Percentiles rank a stretch among this genome's conserved stretches.
Conservation (phyloP, 352 stramenopile species). For the Pythium pyrilobum region DNA sequence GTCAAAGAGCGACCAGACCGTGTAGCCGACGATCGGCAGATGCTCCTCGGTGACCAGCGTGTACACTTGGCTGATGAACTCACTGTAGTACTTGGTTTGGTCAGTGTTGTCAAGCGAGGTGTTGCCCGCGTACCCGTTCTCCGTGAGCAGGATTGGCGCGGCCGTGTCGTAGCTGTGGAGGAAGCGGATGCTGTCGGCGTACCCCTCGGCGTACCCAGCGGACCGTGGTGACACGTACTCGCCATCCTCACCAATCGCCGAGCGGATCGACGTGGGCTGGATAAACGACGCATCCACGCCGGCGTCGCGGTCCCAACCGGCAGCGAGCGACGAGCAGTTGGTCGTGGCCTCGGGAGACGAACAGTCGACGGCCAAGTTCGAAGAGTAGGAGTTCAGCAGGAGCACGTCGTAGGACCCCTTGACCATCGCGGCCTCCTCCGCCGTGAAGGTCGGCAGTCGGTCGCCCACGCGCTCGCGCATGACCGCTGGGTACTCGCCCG, state of each 20-base stretch:
- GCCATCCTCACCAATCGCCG: constrained; percentile 24
- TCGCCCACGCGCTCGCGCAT: constrained; percentile 81
- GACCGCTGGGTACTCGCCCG: constrained; percentile 87
- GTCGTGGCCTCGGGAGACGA: constrained; percentile 21
- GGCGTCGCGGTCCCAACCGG: constrained; percentile 36
- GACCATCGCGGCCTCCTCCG: constrained; percentile 60
- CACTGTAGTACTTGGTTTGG: too few relatives aligned
- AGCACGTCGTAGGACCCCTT: constrained; percentile 90
- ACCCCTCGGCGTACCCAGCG: constrained; percentile 39
- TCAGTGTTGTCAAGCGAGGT: too few relatives aligned
- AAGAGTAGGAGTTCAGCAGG: constrained; percentile 93
- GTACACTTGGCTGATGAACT: too few relatives aligned
- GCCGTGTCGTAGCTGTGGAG: constrained; percentile 31
- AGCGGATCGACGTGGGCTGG: constrained; percentile 47
- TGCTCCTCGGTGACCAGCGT: too few relatives aligned
- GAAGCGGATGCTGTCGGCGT: constrained; percentile 42
- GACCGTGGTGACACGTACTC: constrained; percentile 33
- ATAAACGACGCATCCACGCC: constrained; percentile 40
- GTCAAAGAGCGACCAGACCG: not conserved
- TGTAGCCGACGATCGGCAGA: not conserved
- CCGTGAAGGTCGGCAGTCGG: constrained; percentile 83
- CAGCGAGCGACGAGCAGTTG: constrained; percentile 23
- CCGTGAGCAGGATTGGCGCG: constrained; percentile 44
- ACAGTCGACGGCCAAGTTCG: constrained; percentile 48
- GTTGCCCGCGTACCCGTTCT: constrained; percentile 58